These are phyloP conservation scores for Akanthomyces lecanii DNA, from an alignment of 2,329 filamentous ascomycete species.

Conservation along the genomic window DNA sequence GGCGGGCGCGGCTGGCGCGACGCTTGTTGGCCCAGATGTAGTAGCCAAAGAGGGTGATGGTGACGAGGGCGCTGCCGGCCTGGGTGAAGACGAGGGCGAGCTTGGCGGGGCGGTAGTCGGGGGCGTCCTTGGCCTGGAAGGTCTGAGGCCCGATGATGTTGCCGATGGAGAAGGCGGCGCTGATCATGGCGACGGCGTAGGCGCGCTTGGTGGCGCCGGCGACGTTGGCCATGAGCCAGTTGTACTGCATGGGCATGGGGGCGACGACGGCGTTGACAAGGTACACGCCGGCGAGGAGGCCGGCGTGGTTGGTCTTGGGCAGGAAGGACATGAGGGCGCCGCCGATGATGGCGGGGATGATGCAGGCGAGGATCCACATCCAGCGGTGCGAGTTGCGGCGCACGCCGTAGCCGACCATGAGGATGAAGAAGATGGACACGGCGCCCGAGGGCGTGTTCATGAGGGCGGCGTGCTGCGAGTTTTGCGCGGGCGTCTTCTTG, in stretches of 20 bases:
- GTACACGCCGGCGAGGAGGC: slow-evolving; percentile 46
- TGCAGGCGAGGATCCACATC: slow-evolving; percentile 37
- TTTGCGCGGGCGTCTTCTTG: slow-evolving; percentile 1
- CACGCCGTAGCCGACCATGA: slow-evolving; percentile 36
- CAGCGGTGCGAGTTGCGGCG: slow-evolving; percentile 35
- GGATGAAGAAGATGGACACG: slow-evolving; percentile 17
- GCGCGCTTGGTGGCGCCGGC: slow-evolving; percentile 22
- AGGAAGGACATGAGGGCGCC: slow-evolving; percentile 53
- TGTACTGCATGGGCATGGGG: slow-evolving; percentile 38
- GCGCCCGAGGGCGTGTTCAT: slow-evolving; percentile 16
- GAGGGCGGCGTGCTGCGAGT: slow-evolving; percentile 15
- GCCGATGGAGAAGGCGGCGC: slow-evolving; percentile 29
- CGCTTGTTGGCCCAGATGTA: slow-evolving; percentile 47
- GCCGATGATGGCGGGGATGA: slow-evolving; percentile 46
- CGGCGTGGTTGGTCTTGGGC: slow-evolving; percentile 40
- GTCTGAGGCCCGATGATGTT: slow-evolving; percentile 36
- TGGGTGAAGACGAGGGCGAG: slow-evolving; percentile 21
- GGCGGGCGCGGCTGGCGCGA: slow-evolving; percentile 26
- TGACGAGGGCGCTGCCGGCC: slow-evolving; percentile 4
- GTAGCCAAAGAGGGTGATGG: slow-evolving; percentile 35
- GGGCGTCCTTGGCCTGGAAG: slow-evolving; percentile 32
- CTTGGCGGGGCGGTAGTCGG: slow-evolving; percentile 34
- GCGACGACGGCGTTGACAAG: slow-evolving; percentile 47
- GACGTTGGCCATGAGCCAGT: slow-evolving; percentile 47
- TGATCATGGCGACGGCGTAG: slow-evolving; percentile 13